These are phyloP conservation scores for Monosporascus sp. DNA, from an alignment of 2,329 filamentous ascomycete genomes.

Conservation along the genomic window DNA sequence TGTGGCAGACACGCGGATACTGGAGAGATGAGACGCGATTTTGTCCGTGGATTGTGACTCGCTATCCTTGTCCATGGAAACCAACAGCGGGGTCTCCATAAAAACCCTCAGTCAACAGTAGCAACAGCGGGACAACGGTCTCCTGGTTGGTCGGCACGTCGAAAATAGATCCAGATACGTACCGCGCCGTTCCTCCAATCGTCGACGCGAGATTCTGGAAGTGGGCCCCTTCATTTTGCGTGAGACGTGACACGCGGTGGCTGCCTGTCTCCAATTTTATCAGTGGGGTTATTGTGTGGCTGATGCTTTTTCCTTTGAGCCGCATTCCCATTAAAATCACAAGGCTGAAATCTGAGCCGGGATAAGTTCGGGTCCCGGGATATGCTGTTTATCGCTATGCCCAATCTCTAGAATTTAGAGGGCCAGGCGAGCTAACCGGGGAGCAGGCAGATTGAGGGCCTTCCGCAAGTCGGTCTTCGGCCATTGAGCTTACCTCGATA, in stretches of 20 bases:
- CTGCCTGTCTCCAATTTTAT: too few species aligned
- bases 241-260: too few species aligned
- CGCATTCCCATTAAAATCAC: background rate
- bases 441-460: constrained; percentile 1
- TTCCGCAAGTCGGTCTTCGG: background rate
- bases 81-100: constrained; percentile 18
- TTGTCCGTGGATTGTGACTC: background rate
- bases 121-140: constrained; percentile 53
- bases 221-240: background rate
- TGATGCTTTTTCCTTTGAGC: background rate
- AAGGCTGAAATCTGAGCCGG: background rate
- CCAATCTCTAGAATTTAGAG: background rate
- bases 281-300: background rate
- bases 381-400: background rate
- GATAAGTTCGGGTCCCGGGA: background rate
- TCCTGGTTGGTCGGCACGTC: constrained; percentile 36
- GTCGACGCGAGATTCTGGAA: background rate
- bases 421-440: background rate
- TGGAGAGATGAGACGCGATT: constrained; percentile 2
- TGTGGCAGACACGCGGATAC: background rate
- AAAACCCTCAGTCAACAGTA: constrained; percentile 39
- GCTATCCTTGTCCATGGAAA: constrained; percentile 18
- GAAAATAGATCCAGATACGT: background rate
- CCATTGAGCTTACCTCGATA: constrained; percentile 1
- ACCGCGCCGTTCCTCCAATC: background rate